phyloP scores from a whole-genome alignment of 179 eudicot genomes.

The Heliamphora pulchella region DNA sequence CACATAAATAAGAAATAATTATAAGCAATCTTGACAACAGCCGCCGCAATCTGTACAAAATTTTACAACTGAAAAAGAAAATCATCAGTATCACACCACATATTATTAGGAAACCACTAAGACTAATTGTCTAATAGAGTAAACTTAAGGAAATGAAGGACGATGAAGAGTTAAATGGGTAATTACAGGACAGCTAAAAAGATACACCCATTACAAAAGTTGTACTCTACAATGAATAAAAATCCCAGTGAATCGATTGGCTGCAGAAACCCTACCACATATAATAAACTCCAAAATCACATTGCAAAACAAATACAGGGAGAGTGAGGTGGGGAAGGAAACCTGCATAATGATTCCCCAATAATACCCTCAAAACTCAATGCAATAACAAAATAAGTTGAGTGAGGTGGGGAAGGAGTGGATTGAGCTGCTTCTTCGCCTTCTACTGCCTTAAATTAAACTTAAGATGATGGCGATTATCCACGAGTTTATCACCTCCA shows the following conservation, averaged over 20 bases:
- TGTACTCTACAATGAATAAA: neutral
- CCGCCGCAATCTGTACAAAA: neutral
- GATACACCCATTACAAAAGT: neutral
- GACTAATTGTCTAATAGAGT: neutral
- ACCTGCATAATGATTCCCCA: neutral
- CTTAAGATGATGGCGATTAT: neutral
- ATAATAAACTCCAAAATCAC: neutral
- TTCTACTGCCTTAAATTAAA: neutral
- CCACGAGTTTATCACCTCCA: neutral
- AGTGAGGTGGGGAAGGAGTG: neutral
- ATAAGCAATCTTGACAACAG: neutral
- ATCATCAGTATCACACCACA: neutral
- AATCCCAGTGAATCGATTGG: neutral
- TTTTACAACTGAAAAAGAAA: constrained; percentile 8
- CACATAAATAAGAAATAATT: constrained; percentile 18
- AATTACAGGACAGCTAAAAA: neutral
- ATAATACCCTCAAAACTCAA: neutral
- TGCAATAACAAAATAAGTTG: neutral
- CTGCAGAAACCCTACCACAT: neutral
- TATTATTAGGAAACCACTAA: neutral
- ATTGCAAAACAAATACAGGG: neutral
- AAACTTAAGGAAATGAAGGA: neutral
- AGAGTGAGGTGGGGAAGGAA: too few relatives aligned
- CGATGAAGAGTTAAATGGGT: neutral
- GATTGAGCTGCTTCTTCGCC: too few relatives aligned